Base-by-base conservation (phyloP, 2,329 filamentous ascomycete genomes). In the Penicillium frequentans region DNA sequence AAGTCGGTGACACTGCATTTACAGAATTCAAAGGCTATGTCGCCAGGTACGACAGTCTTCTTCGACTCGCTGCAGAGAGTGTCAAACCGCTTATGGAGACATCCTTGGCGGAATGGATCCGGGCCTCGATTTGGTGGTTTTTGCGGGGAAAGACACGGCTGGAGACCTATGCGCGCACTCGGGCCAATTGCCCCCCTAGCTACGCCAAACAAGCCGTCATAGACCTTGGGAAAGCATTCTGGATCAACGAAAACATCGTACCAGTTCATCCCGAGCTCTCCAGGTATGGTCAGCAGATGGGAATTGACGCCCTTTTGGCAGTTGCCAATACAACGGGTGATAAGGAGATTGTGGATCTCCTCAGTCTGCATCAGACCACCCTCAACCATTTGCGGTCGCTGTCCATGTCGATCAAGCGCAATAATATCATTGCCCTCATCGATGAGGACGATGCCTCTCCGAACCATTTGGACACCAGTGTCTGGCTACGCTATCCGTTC, bases 61-160 rank as follows among this genome's bases (percentile, higher is more conserved):
- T 96, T 69, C 82, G 86, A 37, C 75, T 93, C 44, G 90, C 93
- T 56, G 88, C 91, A 0, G 90, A 96, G 71, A 84, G 87, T 31
- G 80, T 88, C 29, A 86, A 85, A 60, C 86, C 90, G 0, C 71
- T 92, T 5, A 81, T 84, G 54, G 81, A 83, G 29, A 88, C 85
- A 50, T 79, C 85, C 0, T 81, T 88, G 0, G 80, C 82, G 47
- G 85, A 91, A 58, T 88, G 93, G 78, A 81, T 89, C 10, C 84
- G 90, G 56, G 88, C 87, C 24, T 87, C 86, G 3, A 79, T 90
- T 0, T 97, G 93, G 93, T 97, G 93, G 93, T 96, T 96, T 68
- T 71, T 96, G 46, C 89, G 86, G 64, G 93, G 92, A 21, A 87
- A 92, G 59, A 85, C 87, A 68, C 86, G 87, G 10, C 80, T 96